Evolutionary conservation across 2,329 filamentous ascomycete genomes (phyloP), one percentile per base, ranked within the genome.

Genomic region (Fusarium sp.): DNA sequence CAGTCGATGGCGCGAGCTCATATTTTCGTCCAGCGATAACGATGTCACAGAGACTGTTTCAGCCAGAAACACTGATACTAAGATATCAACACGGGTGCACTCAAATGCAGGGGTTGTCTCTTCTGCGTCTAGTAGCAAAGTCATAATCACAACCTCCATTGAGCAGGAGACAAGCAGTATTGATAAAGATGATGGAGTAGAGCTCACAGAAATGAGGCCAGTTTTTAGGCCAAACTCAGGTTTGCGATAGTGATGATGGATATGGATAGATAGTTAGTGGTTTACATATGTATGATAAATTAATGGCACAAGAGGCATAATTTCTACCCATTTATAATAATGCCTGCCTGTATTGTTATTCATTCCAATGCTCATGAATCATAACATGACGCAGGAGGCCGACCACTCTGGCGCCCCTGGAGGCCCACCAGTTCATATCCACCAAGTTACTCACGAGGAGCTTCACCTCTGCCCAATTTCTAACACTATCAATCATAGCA

Each of bases 261-360:
- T 10, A 8, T 12, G 7, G 2, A n/a, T 5, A 13, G 14, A 53
- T n/a, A 13, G 0, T 5, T 29, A 2, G 25, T 25, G 22, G 3
- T 2, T 52, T 20, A 25, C 5, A 36, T 12, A 15, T 8, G 13
- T 14, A 35, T 35, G 1, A 35, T 35, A 14, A 35, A 14, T 35
- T 14, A 35, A 14, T 14, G 13, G 33, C 13, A 35, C 4, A 35
- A 14, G 33, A 4, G 12, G 27, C 27, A 36, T 36, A 17, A 17
- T 17, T 36, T 35, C 33, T 35, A 35, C 33, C 33, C 33, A 14
- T 14, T 35, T 35, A 4, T 14, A 7, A 14, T 35, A 13, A 6
- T 35, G 13, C 6, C 13, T 35, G 31, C 13, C 14, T 35, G 13
- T 35, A 35, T 35, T 35, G 33, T 35, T 15, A 35, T 35, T 35